Evolutionary conservation across 2,329 filamentous ascomycete species (phyloP).

Genomic region (Lachnellula cervina): DNA sequence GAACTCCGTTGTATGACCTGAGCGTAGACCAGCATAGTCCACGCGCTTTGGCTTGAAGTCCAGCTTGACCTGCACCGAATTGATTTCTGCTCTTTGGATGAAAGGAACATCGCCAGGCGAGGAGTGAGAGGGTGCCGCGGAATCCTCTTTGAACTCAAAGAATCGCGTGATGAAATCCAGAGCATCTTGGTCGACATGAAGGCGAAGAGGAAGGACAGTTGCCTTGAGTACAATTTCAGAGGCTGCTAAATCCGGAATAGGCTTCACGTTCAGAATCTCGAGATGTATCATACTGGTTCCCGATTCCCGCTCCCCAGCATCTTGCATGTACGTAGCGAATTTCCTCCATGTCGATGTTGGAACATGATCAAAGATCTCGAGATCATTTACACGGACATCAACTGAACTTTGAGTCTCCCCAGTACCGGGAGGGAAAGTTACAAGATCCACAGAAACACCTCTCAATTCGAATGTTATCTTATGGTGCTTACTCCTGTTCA

Average conservation of each 20-base stretch:
- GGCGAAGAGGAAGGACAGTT: conserved; percentile 73
- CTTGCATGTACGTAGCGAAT: conserved; percentile 89
- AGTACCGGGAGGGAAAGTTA: conserved; percentile 69
- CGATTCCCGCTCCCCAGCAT: conserved; percentile 80
- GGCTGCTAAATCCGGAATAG: conserved; percentile 75
- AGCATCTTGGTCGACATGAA: conserved; percentile 96
- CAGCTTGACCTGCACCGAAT: conserved; percentile 74
- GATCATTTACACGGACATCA: conserved; percentile 72
- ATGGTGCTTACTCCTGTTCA: conserved; percentile 82
- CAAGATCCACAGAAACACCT: conserved; percentile 75
- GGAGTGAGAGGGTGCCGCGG: conserved; percentile 43
- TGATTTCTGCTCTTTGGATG: conserved; percentile 83
- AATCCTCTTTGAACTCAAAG: conserved; percentile 93
- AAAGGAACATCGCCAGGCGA: conserved; percentile 74
- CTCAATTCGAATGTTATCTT: conserved; percentile 94
- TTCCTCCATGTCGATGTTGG: conserved; percentile 98
- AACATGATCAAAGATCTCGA: conserved; percentile 92
- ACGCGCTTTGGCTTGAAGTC: conserved; percentile 99
- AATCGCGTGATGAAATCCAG: conserved; percentile 96
- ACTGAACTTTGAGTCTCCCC: conserved; percentile 85
- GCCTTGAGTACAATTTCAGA: conserved; percentile 83
- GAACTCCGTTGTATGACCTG: conserved; percentile 92
- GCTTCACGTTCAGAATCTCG: conserved; percentile 82
- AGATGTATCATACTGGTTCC: conserved; percentile 86
- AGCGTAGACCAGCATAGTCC: conserved; percentile 87